These are phyloP conservation scores for Kodamaea alishanica DNA, from an alignment of 1,139 yeast genomes.

Conservation along the genomic window DNA sequence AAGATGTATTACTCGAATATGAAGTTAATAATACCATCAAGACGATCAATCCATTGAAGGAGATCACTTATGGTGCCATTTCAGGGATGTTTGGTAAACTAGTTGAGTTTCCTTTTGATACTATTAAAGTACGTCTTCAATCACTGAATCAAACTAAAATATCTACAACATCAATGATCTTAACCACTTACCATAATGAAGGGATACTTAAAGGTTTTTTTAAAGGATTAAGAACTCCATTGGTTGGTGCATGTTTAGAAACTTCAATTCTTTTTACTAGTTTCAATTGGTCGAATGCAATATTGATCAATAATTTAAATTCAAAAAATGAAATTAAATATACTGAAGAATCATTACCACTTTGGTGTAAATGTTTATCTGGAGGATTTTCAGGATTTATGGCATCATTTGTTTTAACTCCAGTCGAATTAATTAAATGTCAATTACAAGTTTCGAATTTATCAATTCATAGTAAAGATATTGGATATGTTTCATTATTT, in stretches of 20 bases:
- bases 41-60: conserved; percentile 30
- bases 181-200: conserved; percentile 56
- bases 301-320: conserved; percentile 9
- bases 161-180: conserved; percentile 61
- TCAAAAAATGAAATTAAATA: conserved; percentile 4
- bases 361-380: conserved; percentile 47
- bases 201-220: conserved; percentile 54
- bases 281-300: conserved; percentile 47
- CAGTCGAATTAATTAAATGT: conserved; percentile 85
- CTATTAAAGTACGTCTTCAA: conserved; percentile 85
- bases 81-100: conserved; percentile 83
- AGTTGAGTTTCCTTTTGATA: conserved; percentile 89
- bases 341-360: conserved; percentile 22
- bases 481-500: conserved; percentile 35
- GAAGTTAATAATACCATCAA: not conserved
- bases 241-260: conserved; percentile 85
- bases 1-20: not conserved
- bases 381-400: conserved; percentile 83
- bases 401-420: conserved; percentile 83
- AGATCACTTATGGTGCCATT: conserved; percentile 45
- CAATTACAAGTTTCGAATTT: conserved; percentile 74
- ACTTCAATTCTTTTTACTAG: conserved; percentile 69
- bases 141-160: conserved; percentile 31
- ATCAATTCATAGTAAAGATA: conserved; percentile 15
- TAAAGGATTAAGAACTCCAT: conserved; percentile 74